A percentile compares a stretch with the other conserved stretches of the same genome.
These are phyloP conservation scores for Fraxinus angustifolia DNA, from an alignment of 305 asterid genomes.

Conservation along the genomic window DNA sequence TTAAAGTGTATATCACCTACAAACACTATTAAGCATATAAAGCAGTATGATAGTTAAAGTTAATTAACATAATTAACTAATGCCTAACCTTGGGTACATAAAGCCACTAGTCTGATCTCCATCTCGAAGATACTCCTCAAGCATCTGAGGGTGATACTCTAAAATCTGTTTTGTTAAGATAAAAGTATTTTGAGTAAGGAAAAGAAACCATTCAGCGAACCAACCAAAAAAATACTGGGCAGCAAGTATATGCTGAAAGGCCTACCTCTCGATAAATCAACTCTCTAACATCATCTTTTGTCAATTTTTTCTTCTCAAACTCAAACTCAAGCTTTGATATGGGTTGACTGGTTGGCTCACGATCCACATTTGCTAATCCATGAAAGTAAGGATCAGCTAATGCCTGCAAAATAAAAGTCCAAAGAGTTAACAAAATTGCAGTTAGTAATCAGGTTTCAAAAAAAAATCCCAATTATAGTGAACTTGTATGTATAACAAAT, in stretches of 20 bases:
- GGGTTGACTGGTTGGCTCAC: slow-evolving; percentile 79
- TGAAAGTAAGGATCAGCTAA: slow-evolving; percentile 77
- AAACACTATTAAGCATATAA: neutral
- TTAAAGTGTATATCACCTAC: neutral
- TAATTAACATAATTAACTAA: slow-evolving; percentile 11
- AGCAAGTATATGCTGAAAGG: slow-evolving; percentile 15
- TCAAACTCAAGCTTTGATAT: slow-evolving; percentile 97
- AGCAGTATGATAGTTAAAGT: neutral
- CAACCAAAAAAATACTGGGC: neutral
- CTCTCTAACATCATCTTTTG: slow-evolving; percentile 94
- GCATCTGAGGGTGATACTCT: slow-evolving; percentile 97
- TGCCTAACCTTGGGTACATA: slow-evolving; percentile 93
- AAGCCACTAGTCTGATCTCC: slow-evolving; percentile 90
- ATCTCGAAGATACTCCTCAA: slow-evolving; percentile 76
- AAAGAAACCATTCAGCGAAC: neutral
- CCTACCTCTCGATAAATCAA: slow-evolving; percentile 83
- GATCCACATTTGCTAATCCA: slow-evolving; percentile 74
- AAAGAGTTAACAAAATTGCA: neutral
- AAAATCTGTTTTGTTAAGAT: slow-evolving; percentile 53
- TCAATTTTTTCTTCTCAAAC: slow-evolving; percentile 82
- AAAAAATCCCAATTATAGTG: neutral
- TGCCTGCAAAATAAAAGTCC: slow-evolving; percentile 47
- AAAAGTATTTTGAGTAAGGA: slow-evolving; percentile 5
- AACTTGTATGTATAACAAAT: slow-evolving; percentile 2
- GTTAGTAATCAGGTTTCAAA: neutral